Evolutionary conservation across 805 yeast species (phyloP).

Genomic region (Wickerhamomyces canadensis): DNA sequence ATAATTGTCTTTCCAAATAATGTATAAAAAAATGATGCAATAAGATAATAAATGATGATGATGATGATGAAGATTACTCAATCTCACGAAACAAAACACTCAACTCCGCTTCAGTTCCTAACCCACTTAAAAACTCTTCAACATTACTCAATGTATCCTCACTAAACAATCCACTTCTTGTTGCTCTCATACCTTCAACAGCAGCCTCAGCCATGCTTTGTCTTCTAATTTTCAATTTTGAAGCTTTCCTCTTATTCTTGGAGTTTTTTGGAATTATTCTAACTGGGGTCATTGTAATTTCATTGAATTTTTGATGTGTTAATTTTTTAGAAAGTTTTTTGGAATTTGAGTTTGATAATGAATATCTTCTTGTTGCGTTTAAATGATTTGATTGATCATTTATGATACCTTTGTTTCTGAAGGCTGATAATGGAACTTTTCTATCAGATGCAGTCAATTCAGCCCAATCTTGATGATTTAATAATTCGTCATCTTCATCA

Average conservation of each 20-base stretch:
- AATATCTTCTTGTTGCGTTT: slow-evolving; percentile 23
- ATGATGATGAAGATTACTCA: slow-evolving; percentile 4
- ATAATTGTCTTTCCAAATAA: not conserved
- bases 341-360: slow-evolving; percentile 6
- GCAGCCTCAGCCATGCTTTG: slow-evolving; percentile 72
- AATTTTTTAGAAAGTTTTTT: slow-evolving; percentile 1
- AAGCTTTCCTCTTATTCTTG: slow-evolving; percentile 18
- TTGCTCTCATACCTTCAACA: slow-evolving; percentile 67
- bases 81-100: slow-evolving; percentile 29
- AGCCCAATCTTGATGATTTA: slow-evolving; percentile 30
- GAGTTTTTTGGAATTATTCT: slow-evolving; percentile 10
- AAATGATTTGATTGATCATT: slow-evolving; percentile 23
- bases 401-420: slow-evolving; percentile 68
- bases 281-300: slow-evolving; percentile 16
- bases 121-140: slow-evolving; percentile 59
- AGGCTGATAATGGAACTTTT: slow-evolving; percentile 81
- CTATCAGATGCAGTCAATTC: slow-evolving; percentile 36
- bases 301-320: slow-evolving; percentile 11
- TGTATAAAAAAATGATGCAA: not conserved
- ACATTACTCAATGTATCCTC: slow-evolving; percentile 71
- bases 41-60: not conserved
- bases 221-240: slow-evolving; percentile 41
- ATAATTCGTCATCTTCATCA: slow-evolving; percentile 48
- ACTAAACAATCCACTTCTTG: slow-evolving; percentile 71
- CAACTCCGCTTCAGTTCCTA: slow-evolving; percentile 37